Conservation (phyloP, 2,329 filamentous ascomycete genomes). For the Lomentospora prolificans region DNA sequence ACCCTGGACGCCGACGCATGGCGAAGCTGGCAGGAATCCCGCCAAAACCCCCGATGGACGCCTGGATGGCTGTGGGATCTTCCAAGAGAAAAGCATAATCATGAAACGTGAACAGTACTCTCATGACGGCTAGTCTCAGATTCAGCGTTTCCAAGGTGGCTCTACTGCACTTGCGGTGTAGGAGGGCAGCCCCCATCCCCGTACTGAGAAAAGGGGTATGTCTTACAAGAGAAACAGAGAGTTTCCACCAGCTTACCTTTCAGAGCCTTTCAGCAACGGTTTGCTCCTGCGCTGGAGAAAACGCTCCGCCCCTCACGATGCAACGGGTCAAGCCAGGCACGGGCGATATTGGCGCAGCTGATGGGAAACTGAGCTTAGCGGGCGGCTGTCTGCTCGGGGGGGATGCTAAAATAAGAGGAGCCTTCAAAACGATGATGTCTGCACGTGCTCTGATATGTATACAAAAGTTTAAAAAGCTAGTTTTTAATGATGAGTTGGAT, state of each 20-base stretch:
- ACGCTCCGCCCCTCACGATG: background rate
- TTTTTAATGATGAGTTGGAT: no score
- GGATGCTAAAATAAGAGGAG: no score
- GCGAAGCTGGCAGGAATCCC: background rate
- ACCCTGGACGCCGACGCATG: background rate
- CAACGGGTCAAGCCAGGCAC: background rate
- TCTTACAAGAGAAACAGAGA: background rate
- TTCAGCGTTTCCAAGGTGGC: background rate
- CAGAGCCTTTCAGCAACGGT: background rate
- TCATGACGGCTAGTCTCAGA: slow-evolving; percentile 1
- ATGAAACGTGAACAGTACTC: background rate
- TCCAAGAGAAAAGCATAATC: background rate
- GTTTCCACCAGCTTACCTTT: background rate
- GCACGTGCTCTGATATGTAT: no score
- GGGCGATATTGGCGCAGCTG: background rate
- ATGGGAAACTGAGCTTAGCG: no score
- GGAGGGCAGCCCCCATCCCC: background rate
- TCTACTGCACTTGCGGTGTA: background rate
- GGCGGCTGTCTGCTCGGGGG: no score
- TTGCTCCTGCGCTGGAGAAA: background rate
- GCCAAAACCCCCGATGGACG: background rate
- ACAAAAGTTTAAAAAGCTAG: no score
- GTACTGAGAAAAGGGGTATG: background rate
- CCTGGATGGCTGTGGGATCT: background rate
- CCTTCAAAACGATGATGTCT: no score